Percentiles rank a stretch among this genome's conserved stretches.
These are phyloP conservation scores for Venturia nashicola DNA, from an alignment of 2,329 filamentous ascomycete species.

Conservation along the genomic window DNA sequence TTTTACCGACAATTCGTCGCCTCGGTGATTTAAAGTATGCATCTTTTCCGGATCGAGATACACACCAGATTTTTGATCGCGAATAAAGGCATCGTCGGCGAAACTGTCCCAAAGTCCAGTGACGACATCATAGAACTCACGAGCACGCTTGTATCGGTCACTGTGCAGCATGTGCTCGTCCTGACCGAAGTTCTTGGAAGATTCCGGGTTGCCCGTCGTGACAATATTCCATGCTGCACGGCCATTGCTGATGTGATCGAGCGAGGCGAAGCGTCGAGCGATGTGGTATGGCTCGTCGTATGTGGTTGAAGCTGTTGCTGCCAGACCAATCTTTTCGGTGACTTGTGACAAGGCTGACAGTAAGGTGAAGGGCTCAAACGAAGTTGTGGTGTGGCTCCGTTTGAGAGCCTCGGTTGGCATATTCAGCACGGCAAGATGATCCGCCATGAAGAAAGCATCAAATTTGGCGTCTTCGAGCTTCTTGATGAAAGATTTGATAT, in stretches of 20 bases:
- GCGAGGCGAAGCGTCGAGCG: constrained; percentile 40
- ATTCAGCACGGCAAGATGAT: constrained; percentile 42
- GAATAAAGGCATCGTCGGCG: constrained; percentile 42
- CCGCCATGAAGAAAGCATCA: constrained; percentile 46
- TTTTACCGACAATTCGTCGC: constrained; percentile 31
- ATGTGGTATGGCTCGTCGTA: constrained; percentile 44
- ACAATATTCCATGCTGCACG: constrained; percentile 44
- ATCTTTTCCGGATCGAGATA: constrained; percentile 41
- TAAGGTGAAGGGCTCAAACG: constrained; percentile 44
- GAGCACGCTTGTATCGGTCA: constrained; percentile 38
- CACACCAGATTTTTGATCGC: constrained; percentile 34
- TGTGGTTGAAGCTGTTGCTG: constrained; percentile 41
- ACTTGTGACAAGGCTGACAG: constrained; percentile 37
- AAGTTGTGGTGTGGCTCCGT: constrained; percentile 45
- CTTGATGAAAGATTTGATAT: constrained; percentile 41
- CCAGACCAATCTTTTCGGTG: constrained; percentile 39
- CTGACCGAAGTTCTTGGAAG: constrained; percentile 39
- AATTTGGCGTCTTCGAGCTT: constrained; percentile 43
- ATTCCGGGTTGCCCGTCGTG: constrained; percentile 40
- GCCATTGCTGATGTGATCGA: constrained; percentile 40
- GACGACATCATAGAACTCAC: constrained; percentile 42
- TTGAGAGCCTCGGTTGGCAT: constrained; percentile 46
- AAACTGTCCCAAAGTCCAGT: constrained; percentile 43
- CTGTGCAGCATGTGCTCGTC: constrained; percentile 39
- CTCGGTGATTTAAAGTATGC: constrained; percentile 40